A percentile compares a stretch with the other conserved stretches of the same genome.
These are phyloP conservation scores for Fistulina hepatica DNA, from an alignment of 1,284 basidiomycete species.

Conservation along the genomic window DNA sequence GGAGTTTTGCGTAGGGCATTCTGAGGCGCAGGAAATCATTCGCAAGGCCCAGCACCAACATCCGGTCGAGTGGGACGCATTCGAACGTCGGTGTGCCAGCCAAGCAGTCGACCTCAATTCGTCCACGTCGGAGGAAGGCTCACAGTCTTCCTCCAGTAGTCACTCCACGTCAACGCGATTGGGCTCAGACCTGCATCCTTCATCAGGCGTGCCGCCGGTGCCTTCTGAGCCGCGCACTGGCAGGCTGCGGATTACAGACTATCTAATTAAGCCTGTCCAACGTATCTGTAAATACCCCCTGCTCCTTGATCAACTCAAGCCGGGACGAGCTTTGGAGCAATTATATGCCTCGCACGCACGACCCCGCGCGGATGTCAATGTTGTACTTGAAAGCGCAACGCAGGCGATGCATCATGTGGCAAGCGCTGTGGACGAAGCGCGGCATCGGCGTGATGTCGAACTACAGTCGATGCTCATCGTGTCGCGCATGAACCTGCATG, in stretches of 20 bases:
- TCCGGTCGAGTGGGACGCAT: slow-evolving; percentile 68
- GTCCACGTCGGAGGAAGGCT: slow-evolving; percentile 26
- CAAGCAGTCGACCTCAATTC: too few species aligned
- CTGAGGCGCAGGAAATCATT: slow-evolving; percentile 65
- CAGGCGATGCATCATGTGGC: slow-evolving; percentile 53
- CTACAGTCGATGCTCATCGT: slow-evolving; percentile 60
- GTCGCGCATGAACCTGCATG: slow-evolving; percentile 45
- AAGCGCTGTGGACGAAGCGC: slow-evolving; percentile 48
- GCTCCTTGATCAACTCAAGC: slow-evolving; percentile 66
- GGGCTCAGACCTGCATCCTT: too few species aligned
- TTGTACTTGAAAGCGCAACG: slow-evolving; percentile 41
- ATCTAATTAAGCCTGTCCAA: slow-evolving; percentile 85
- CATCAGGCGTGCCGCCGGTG: slow-evolving; percentile 16
- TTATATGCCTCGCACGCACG: slow-evolving; percentile 14
- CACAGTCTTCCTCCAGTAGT: slow-evolving; percentile 12
- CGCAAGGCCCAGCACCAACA: slow-evolving; percentile 50
- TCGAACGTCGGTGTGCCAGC: slow-evolving; percentile 69
- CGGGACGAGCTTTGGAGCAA: slow-evolving; percentile 22
- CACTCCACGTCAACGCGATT: too few species aligned
- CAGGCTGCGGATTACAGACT: slow-evolving; percentile 63
- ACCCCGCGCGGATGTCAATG: slow-evolving; percentile 27
- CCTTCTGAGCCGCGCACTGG: slow-evolving; percentile 25
- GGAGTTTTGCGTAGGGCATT: slow-evolving; percentile 75
- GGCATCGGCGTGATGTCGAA: slow-evolving; percentile 54
- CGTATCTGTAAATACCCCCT: slow-evolving; percentile 88